Percentiles rank a stretch among this genome's conserved stretches.
These are phyloP conservation scores for Pythium angustatum DNA, from an alignment of 352 stramenopile species.

Conservation along the genomic window DNA sequence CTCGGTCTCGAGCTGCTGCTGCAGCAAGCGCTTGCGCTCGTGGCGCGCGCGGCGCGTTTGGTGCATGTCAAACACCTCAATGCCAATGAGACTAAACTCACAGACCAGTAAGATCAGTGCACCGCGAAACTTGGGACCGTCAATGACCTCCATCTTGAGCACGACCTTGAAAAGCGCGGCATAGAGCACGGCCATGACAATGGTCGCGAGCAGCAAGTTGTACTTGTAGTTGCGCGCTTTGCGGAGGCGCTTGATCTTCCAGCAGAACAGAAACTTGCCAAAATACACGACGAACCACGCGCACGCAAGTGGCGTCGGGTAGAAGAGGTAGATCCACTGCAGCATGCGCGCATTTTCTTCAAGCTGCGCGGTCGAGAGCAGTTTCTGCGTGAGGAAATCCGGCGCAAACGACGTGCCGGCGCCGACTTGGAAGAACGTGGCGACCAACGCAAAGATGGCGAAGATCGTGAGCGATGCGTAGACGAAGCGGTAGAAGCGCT, in stretches of 20 bases:
- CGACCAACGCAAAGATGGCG: constrained; percentile 74
- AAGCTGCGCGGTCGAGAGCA: constrained; percentile 54
- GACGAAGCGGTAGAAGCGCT: constrained; percentile 70
- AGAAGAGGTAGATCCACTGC: constrained; percentile 75
- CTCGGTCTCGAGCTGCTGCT: constrained; percentile 41
- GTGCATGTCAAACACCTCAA: constrained; percentile 74
- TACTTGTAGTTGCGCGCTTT: constrained; percentile 84
- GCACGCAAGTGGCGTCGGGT: constrained; percentile 63
- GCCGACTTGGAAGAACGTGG: constrained; percentile 71
- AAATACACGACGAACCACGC: constrained; percentile 82
- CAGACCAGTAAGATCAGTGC: constrained; percentile 63
- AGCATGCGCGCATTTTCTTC: constrained; percentile 76
- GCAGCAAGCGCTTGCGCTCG: constrained; percentile 52
- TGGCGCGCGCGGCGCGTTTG: constrained; percentile 61
- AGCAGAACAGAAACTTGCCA: constrained; percentile 77
- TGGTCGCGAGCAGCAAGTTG: constrained; percentile 70
- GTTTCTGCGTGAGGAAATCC: constrained; percentile 44
- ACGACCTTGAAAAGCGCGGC: constrained; percentile 48
- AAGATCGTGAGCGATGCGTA: constrained; percentile 78
- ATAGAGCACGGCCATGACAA: constrained; percentile 57
- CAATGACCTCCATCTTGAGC: constrained; percentile 64
- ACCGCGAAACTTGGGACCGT: constrained; percentile 58
- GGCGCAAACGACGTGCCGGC: constrained; percentile 51
- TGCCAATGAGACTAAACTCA: constrained; percentile 65
- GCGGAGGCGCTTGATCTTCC: constrained; percentile 72